Percentiles rank a stretch among this genome's conserved stretches.
Conservation (phyloP, 495 filamentous ascomycete genomes). For the Penicillium cosmopolitanum region DNA sequence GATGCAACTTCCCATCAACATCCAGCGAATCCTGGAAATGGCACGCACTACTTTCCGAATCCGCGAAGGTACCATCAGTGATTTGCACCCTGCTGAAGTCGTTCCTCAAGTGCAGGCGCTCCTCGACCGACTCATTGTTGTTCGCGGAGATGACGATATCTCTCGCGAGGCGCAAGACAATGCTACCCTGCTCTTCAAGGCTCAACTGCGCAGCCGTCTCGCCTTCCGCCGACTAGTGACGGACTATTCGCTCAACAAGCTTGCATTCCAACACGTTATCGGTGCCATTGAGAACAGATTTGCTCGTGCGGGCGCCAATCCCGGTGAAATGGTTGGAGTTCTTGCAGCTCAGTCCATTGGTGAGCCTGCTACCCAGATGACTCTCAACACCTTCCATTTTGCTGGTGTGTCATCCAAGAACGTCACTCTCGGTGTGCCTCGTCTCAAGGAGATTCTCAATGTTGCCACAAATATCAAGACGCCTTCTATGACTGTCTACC, state of each 20-base stretch:
- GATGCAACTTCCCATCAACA: constrained; percentile 90
- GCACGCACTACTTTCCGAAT: constrained; percentile 90
- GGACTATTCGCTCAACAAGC: constrained; percentile 80
- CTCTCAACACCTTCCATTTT: constrained; percentile 99
- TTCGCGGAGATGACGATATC: constrained; percentile 80
- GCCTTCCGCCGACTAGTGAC: constrained; percentile 90
- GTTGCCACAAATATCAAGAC: constrained; percentile 98
- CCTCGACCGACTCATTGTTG: constrained; percentile 75
- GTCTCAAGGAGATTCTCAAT: constrained; percentile 99
- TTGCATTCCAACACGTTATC: constrained; percentile 90
- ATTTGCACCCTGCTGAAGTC: constrained; percentile 87
- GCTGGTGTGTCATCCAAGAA: constrained; percentile 99
- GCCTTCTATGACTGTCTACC: constrained; percentile 94
- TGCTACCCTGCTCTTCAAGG: constrained; percentile 88
- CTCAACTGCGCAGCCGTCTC: constrained; percentile 83
- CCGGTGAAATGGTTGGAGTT: constrained; percentile 98
- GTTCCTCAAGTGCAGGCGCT: constrained; percentile 79
- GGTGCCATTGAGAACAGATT: constrained; percentile 91
- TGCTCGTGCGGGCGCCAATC: constrained; percentile 74
- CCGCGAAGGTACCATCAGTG: constrained; percentile 79
- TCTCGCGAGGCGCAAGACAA: constrained; percentile 86
- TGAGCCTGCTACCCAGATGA: constrained; percentile 99
- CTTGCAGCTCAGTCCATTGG: constrained; percentile 97
- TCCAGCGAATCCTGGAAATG: constrained; percentile 85
- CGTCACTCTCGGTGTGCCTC: constrained; percentile 97